phyloP scores from a whole-genome alignment of 106 monocot genomes.

The Dioscorea zingiberensis region DNA sequence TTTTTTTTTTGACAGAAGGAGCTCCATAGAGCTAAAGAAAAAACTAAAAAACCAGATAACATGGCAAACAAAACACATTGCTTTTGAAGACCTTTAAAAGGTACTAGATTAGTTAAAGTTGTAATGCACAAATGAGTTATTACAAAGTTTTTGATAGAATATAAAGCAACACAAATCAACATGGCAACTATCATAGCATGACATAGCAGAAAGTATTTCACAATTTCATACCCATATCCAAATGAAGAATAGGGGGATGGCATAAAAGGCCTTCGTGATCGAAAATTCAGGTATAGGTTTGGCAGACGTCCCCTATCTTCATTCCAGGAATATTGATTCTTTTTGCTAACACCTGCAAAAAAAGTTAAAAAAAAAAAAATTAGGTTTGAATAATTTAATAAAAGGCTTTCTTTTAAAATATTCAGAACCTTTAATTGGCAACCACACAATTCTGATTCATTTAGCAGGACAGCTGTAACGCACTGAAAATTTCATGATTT shows the following conservation, averaged over 20 bases:
- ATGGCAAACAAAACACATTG: too few species aligned
- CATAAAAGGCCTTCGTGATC: constrained; percentile 26
- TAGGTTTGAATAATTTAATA: not conserved
- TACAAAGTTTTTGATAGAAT: too few species aligned
- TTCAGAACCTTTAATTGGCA: constrained; percentile 36
- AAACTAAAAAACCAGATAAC: too few species aligned
- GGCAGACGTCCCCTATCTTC: constrained; percentile 41
- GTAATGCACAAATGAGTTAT: too few species aligned
- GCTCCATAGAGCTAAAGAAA: too few species aligned
- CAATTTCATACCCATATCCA: constrained; percentile 41
- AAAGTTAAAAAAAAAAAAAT: not conserved
- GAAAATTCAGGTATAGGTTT: constrained; percentile 28
- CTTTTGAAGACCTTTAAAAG: too few species aligned
- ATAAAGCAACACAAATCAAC: too few species aligned
- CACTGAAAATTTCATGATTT: too few species aligned
- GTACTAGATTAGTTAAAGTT: too few species aligned
- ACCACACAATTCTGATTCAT: constrained; percentile 48
- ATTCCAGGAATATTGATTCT: constrained; percentile 48
- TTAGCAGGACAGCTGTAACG: constrained; percentile 38
- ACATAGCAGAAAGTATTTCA: not conserved
- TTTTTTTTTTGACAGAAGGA: too few species aligned
- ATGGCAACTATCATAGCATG: too few species aligned
- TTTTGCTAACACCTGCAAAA: constrained; percentile 38
- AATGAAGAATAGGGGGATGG: constrained; percentile 20
- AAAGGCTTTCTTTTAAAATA: not conserved